Percentiles rank a stretch among this genome's conserved stretches.
Evolutionary conservation across 2,329 filamentous ascomycete species (phyloP).

Genomic region (Colletotrichum euphorbiae): DNA sequence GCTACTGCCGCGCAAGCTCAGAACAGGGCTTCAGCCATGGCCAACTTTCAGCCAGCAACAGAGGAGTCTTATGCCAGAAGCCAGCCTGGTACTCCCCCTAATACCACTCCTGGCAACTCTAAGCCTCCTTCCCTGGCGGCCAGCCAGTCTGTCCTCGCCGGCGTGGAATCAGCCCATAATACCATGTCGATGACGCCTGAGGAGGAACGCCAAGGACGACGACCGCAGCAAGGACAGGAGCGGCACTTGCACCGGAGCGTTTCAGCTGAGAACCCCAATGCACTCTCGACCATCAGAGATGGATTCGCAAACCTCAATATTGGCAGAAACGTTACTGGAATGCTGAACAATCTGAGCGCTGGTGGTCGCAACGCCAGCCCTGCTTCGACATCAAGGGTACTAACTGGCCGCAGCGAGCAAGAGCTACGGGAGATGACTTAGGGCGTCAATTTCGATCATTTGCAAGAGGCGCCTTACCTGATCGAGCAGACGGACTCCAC

Average conservation of each 20-base stretch:
- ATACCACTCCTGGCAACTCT: constrained; percentile 47
- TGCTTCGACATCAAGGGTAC: constrained; percentile 37
- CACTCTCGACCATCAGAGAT: constrained; percentile 60
- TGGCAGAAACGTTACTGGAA: constrained; percentile 59
- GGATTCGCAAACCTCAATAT: constrained; percentile 61
- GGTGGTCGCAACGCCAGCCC: constrained; percentile 42
- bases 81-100: constrained; percentile 43
- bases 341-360: constrained; percentile 52
- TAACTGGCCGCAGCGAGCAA: constrained; percentile 49
- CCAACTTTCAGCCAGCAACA: constrained; percentile 40
- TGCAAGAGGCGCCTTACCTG: constrained; percentile 47
- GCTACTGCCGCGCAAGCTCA: constrained; percentile 64
- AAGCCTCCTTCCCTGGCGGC: constrained; percentile 52
- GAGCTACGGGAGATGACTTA: constrained; percentile 61
- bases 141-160: constrained; percentile 67
- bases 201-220: constrained; percentile 8
- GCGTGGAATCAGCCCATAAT: constrained; percentile 69
- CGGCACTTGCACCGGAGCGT: constrained; percentile 54
- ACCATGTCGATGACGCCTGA: constrained; percentile 62
- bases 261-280: constrained; percentile 58
- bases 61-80: constrained; percentile 42
- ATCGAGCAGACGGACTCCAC: constrained; percentile 20
- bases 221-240: constrained; percentile 43
- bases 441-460: constrained; percentile 53
- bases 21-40: constrained; percentile 47